These are phyloP conservation scores for Annulohypoxylon stygium DNA, from an alignment of 495 filamentous ascomycete species.

Conservation along the genomic window DNA sequence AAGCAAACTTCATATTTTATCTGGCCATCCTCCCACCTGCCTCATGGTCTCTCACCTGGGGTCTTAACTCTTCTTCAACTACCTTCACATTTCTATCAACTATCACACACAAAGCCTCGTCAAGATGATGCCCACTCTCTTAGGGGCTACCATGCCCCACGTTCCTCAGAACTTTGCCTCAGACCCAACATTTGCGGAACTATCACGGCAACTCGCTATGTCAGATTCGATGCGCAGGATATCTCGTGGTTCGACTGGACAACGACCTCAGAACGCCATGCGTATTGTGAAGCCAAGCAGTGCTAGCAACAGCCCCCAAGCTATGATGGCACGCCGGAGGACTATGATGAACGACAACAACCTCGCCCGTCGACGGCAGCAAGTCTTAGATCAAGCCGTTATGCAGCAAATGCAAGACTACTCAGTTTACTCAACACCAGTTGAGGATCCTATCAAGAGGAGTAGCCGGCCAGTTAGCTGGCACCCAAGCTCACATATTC, in stretches of 20 bases:
- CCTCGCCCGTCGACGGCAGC: constrained; percentile 52
- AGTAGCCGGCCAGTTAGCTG: constrained; percentile 73
- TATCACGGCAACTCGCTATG: constrained; percentile 54
- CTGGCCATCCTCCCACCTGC: constrained; percentile 38
- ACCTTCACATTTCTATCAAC: constrained; percentile 19
- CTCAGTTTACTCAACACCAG: constrained; percentile 49
- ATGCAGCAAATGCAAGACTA: constrained; percentile 52
- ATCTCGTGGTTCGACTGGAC: constrained; percentile 57
- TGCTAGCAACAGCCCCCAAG: constrained; percentile 77
- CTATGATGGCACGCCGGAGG: constrained; percentile 64
- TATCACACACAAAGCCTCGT: constrained; percentile 18
- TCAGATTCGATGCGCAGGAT: constrained; percentile 55
- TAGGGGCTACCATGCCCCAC: constrained; percentile 43
- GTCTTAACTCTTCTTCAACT: constrained; percentile 18
- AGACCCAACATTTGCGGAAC: constrained; percentile 55
- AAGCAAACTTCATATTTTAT: constrained; percentile 45
- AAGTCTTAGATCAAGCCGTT: constrained; percentile 54
- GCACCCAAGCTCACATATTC: constrained; percentile 70
- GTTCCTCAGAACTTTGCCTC: constrained; percentile 47
- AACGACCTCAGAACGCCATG: constrained; percentile 58
- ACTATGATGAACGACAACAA: constrained; percentile 67
- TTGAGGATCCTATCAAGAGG: constrained; percentile 51
- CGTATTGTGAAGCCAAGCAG: constrained; percentile 76
- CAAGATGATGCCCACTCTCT: constrained; percentile 50
- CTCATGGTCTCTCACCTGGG: constrained; percentile 7